Conservation (phyloP, 1,284 basidiomycete genomes). For the Ceratobasidium sp. region DNA sequence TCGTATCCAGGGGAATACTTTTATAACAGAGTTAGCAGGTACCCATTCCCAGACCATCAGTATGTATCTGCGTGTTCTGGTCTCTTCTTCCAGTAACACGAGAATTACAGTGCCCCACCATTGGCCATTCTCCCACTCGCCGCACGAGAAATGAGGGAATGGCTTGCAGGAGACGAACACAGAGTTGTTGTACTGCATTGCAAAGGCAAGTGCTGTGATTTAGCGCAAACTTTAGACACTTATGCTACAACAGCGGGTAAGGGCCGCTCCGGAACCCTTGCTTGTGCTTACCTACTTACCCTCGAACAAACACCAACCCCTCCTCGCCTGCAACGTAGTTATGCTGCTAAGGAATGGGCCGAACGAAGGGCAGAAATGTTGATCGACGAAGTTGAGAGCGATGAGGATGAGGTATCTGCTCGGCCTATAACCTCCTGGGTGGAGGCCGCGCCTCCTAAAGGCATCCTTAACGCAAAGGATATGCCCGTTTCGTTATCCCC, state of each 20-base stretch:
- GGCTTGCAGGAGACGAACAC: constrained; percentile 77
- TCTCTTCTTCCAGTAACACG: constrained; percentile 49
- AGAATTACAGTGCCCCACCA: constrained; percentile 78
- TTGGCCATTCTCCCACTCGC: constrained; percentile 83
- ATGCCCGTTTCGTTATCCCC: constrained; percentile 27
- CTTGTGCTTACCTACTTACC: constrained; percentile 83
- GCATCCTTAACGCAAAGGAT: constrained; percentile 31
- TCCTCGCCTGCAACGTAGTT: constrained; percentile 66
- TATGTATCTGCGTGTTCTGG: constrained; percentile 58
- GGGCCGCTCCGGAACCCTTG: constrained; percentile 85
- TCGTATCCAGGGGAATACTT: constrained; percentile 74
- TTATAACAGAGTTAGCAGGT: constrained; percentile 81
- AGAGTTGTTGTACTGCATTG: constrained; percentile 89
- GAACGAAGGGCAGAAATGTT: constrained; percentile 66
- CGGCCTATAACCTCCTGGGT: background rate
- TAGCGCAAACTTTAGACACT: constrained; percentile 9
- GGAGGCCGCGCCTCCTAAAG: background rate
- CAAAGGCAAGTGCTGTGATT: constrained; percentile 70
- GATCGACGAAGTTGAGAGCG: constrained; percentile 58
- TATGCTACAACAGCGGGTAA: constrained; percentile 71
- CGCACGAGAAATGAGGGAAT: constrained; percentile 83
- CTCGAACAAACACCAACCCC: constrained; percentile 65
- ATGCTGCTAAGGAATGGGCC: constrained; percentile 66
- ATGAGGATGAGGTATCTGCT: constrained; percentile 42
- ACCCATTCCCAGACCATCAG: constrained; percentile 92